Conservation (phyloP, 2,329 filamentous ascomycete species). For the Diplodia seriata region DNA sequence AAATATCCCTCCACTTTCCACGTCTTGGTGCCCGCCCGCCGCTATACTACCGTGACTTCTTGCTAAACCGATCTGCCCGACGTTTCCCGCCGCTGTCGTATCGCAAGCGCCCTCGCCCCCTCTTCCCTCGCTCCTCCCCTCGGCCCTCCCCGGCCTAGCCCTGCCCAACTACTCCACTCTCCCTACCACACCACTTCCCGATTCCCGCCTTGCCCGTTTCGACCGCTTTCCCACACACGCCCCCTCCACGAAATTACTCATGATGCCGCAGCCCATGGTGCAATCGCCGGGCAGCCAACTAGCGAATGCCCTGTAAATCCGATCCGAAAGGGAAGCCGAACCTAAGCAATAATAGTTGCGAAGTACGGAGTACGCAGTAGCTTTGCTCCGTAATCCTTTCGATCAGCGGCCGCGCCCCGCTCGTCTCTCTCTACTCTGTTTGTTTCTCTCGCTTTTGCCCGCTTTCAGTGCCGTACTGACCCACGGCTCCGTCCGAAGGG, state of each 20-base stretch:
- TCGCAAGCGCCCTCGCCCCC: background rate
- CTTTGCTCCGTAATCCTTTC: background rate
- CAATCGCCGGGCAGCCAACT: background rate
- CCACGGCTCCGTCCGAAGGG: background rate
- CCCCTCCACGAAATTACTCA: conserved; percentile 5
- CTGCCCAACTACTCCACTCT: background rate
- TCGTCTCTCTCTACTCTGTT: background rate
- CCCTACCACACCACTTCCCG: background rate
- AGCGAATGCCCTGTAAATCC: conserved; percentile 11
- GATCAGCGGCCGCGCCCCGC: background rate
- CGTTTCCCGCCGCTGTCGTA: background rate
- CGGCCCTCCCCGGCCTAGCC: background rate
- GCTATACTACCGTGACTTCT: background rate
- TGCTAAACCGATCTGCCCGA: background rate
- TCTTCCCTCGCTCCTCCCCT: background rate
- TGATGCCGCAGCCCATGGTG: background rate
- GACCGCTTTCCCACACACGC: background rate
- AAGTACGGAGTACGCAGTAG: background rate
- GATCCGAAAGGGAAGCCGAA: background rate
- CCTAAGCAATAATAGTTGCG: background rate
- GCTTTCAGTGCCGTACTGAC: no score
- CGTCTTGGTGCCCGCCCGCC: background rate
- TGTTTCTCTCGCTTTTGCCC: no score
- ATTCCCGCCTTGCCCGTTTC: background rate
- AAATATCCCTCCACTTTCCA: background rate